These are phyloP conservation scores for Funneliformis caledonium DNA, from an alignment of 371 early-diverging fungal species.

Conservation along the genomic window DNA sequence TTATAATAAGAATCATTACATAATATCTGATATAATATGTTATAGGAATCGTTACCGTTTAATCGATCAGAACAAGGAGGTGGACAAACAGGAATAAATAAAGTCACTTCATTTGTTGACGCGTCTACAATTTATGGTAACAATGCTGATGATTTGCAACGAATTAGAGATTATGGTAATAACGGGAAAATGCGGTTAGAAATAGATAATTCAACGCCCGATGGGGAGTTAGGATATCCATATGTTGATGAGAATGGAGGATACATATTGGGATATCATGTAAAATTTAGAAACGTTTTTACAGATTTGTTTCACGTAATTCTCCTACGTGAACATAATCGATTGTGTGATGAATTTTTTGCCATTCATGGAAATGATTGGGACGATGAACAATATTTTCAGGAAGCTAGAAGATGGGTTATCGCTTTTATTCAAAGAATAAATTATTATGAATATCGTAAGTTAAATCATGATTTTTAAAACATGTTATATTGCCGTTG, in stretches of 20 bases:
- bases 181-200: not conserved
- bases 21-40: not conserved
- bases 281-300: conserved; percentile 4
- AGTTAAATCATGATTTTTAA: not conserved
- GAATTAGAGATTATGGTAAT: not conserved
- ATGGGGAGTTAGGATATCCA: conserved; percentile 23
- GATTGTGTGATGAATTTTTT: conserved; percentile 28
- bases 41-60: not conserved
- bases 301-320: not conserved
- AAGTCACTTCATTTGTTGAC: conserved; percentile 18
- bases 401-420: conserved; percentile 30
- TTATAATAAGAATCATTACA: not conserved
- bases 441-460: conserved; percentile 15
- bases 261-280: not conserved
- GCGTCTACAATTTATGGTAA: conserved; percentile 1
- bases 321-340: conserved; percentile 24
- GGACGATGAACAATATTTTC: conserved; percentile 24
- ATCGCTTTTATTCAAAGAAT: conserved; percentile 17
- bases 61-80: not conserved
- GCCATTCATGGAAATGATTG: not conserved
- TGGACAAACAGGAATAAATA: not conserved
- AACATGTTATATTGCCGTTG: not conserved
- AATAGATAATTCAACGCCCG: not conserved
- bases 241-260: not conserved
- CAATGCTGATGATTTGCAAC: not conserved